Percentiles rank a stretch among this genome's conserved stretches.
phyloP scores from a whole-genome alignment of 306 rosid genomes.

The Sicyos edulis region DNA sequence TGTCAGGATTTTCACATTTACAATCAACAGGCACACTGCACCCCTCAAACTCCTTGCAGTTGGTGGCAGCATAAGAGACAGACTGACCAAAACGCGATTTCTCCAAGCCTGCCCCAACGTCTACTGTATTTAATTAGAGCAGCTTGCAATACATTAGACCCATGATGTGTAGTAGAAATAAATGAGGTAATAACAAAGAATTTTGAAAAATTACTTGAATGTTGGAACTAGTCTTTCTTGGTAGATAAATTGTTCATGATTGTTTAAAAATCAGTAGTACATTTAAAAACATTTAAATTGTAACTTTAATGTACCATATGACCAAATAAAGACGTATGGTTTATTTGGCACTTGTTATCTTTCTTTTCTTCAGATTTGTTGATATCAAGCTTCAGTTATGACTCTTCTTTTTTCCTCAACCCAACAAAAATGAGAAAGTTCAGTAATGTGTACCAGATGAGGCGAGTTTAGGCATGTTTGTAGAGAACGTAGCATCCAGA shows the following conservation, averaged over 20 bases:
- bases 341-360: not conserved
- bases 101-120: slow-evolving; percentile 9
- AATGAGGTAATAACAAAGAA: not conserved
- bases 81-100: slow-evolving; percentile 13
- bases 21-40: slow-evolving; percentile 17
- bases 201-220: not conserved
- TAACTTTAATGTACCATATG: not conserved
- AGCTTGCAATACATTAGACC: not conserved
- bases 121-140: not conserved
- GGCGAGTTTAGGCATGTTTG: slow-evolving; percentile 36
- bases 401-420: not conserved
- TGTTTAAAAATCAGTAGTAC: not conserved
- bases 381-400: not conserved
- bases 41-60: slow-evolving; percentile 28
- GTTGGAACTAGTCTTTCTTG: not conserved
- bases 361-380: not conserved
- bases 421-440: not conserved
- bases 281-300: not conserved
- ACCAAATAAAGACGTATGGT: not conserved
- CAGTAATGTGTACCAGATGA: slow-evolving; percentile 39
- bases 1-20: slow-evolving; percentile 24
- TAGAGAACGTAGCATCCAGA: slow-evolving; percentile 50
- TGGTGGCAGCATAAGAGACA: slow-evolving; percentile 24
- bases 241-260: not conserved
- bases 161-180: not conserved